These are phyloP conservation scores for Brasilioporus rufonigricans DNA, from an alignment of 768 basidiomycete genomes.

Conservation along the genomic window DNA sequence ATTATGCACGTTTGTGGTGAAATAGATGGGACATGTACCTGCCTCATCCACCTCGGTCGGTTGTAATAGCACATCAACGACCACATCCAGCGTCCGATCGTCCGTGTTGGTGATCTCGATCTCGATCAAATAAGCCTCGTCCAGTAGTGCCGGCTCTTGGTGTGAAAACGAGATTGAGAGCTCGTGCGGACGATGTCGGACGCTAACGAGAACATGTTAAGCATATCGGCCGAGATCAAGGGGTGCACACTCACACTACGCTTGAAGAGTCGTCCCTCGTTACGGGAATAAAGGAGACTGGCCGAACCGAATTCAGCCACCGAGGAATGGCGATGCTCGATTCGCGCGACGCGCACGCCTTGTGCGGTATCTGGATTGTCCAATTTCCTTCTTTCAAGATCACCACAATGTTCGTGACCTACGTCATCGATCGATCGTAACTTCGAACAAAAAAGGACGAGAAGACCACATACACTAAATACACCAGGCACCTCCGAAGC, in stretches of 20 bases:
- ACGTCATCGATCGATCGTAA: not conserved
- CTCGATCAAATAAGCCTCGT: conserved; percentile 75
- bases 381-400: conserved; percentile 61
- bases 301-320: conserved; percentile 61
- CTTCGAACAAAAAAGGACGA: not conserved
- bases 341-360: conserved; percentile 39
- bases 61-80: conserved; percentile 74
- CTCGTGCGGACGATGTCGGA: conserved; percentile 60
- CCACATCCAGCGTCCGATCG: conserved; percentile 61
- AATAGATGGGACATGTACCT: conserved; percentile 40
- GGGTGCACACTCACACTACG: conserved; percentile 42
- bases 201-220: conserved; percentile 35
- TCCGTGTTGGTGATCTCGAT: conserved; percentile 74
- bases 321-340: conserved; percentile 31
- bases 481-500: conserved; percentile 46
- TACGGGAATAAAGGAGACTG: conserved; percentile 52
- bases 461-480: conserved; percentile 47
- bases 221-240: not conserved
- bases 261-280: conserved; percentile 44
- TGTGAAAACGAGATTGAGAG: conserved; percentile 58
- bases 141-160: conserved; percentile 68
- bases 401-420: conserved; percentile 46
- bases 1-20: not conserved
- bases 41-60: conserved; percentile 75
- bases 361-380: conserved; percentile 62